Evolutionary conservation across 306 rosid genomes (phyloP), one percentile per base, ranked within the genome.

Genomic region (Lotus japonicus): DNA sequence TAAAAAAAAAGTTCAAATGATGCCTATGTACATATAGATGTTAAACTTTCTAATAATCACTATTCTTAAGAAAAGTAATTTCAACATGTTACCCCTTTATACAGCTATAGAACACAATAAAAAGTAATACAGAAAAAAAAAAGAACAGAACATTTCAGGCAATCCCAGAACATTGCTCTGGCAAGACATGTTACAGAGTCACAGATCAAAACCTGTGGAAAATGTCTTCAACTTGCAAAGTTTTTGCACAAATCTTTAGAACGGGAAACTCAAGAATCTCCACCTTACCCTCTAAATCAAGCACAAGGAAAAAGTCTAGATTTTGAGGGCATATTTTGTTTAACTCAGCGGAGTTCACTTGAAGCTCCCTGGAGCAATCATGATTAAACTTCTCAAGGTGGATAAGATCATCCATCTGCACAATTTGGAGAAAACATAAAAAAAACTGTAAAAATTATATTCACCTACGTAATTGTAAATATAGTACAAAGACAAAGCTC

Each of bases 261-360:
- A 92, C 91, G 4, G 97, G 98, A 75, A 89, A 92, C 90, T 92
- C 98, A 41, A 92, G 95, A 78, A 92, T 92, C 84, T 92, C 97
- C 79, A 92, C 85, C 66, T 76, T 90, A 31, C 98, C 98, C 91
- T 92, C 98, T 77, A 92, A 88, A 88, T 92, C 98, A 79, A 92
- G 91, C 75, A 92, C 97, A 38, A 90, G 96, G 81, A 92, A 90
- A 79, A 63, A 92, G 77, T 90, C 98, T 7, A 81, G 51, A 55
- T 84, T 78, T 68, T 90, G 98, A 44, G 88, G 8, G 77, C 56
- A 19, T 28, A 80, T 57, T 58, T 42, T 66, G 69, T 77, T 81
- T 61, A 79, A 78, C 48, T 69, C 77, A 64, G 83, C 68, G 50
- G 44, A 26, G 50, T 75, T 82, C 58, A 82, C 85, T 67, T 77